These are phyloP conservation scores for Mycena vulgaris DNA, from an alignment of 768 basidiomycete genomes.

Conservation along the genomic window DNA sequence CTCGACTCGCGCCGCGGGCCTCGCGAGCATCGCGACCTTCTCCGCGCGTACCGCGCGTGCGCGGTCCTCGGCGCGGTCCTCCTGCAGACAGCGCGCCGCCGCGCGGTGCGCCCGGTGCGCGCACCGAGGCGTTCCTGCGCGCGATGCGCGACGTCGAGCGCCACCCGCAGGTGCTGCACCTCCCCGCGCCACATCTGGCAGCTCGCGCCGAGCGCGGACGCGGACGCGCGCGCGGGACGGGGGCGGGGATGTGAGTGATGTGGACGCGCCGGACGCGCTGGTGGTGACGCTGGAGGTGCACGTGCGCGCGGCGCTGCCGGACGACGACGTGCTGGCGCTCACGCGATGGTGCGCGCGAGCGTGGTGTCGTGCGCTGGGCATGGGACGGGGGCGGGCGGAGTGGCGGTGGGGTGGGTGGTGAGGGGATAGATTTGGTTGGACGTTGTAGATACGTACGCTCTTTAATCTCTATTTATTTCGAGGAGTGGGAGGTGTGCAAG, in stretches of 20 bases:
- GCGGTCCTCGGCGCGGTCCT: constrained; percentile 88
- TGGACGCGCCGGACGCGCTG: constrained; percentile 59
- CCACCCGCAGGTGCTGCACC: constrained; percentile 86
- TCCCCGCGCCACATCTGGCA: constrained; percentile 94
- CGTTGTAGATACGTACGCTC: background rate
- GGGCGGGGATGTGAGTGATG: constrained; percentile 7
- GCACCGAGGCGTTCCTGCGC: constrained; percentile 87
- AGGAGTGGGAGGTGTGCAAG: no score
- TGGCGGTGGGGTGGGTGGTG: constrained; percentile 84
- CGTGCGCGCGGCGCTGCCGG: constrained; percentile 75
- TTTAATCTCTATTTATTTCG: constrained; percentile 1
- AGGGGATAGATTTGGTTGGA: constrained; percentile 57
- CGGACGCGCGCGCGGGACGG: constrained; percentile 2
- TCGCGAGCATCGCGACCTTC: constrained; percentile 85
- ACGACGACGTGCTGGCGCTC: constrained; percentile 79
- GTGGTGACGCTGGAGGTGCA: constrained; percentile 88
- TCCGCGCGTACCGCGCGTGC: constrained; percentile 87
- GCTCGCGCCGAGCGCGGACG: constrained; percentile 53
- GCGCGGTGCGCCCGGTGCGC: constrained; percentile 68
- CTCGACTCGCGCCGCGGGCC: constrained; percentile 85
- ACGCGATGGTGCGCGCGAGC: constrained; percentile 86
- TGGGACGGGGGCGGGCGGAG: constrained; percentile 63
- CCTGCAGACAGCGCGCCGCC: constrained; percentile 91
- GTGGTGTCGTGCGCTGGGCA: constrained; percentile 68
- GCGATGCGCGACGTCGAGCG: constrained; percentile 90